A percentile compares a stretch with the other conserved stretches of the same genome.
phyloP scores from a whole-genome alignment of 1,139 yeast genomes.

The Suhomyces maxii region DNA sequence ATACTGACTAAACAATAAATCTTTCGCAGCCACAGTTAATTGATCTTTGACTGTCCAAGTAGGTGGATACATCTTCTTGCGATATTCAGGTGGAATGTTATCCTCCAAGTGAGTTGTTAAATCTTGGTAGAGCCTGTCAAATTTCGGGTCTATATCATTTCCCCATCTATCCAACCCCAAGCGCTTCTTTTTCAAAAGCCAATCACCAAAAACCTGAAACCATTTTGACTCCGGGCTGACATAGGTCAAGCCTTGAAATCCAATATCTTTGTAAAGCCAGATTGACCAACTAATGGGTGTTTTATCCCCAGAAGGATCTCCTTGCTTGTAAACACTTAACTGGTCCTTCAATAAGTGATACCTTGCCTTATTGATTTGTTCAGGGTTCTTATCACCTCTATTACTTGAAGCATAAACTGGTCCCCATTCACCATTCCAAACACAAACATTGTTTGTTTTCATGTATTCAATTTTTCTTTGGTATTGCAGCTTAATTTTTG shows the following conservation, averaged over 20 bases:
- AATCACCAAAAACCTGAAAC: conserved; percentile 39
- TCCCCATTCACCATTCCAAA: conserved; percentile 55
- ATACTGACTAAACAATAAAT: conserved; percentile 41
- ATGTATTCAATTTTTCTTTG: conserved; percentile 43
- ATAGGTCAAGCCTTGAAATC: conserved; percentile 47
- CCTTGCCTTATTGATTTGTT: conserved; percentile 35
- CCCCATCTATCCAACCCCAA: conserved; percentile 52
- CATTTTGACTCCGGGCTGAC: conserved; percentile 44
- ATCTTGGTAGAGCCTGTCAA: conserved; percentile 31
- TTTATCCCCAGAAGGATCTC: conserved; percentile 48
- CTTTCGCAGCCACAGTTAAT: conserved; percentile 37
- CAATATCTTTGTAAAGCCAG: conserved; percentile 54
- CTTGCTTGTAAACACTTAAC: conserved; percentile 37
- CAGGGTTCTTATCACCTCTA: conserved; percentile 40
- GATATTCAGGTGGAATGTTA: conserved; percentile 33
- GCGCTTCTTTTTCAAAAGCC: conserved; percentile 39
- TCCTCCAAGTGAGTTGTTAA: conserved; percentile 34
- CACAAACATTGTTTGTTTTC: conserved; percentile 38
- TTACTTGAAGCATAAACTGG: conserved; percentile 46
- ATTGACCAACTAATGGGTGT: conserved; percentile 48
- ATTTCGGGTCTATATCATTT: conserved; percentile 39
- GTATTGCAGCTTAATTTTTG: conserved; percentile 34
- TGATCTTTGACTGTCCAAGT: conserved; percentile 36
- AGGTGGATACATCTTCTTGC: conserved; percentile 33
- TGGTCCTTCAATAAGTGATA: conserved; percentile 44